phyloP scores from a whole-genome alignment of 2,329 filamentous ascomycete species.

The Talaromyces sp. region DNA sequence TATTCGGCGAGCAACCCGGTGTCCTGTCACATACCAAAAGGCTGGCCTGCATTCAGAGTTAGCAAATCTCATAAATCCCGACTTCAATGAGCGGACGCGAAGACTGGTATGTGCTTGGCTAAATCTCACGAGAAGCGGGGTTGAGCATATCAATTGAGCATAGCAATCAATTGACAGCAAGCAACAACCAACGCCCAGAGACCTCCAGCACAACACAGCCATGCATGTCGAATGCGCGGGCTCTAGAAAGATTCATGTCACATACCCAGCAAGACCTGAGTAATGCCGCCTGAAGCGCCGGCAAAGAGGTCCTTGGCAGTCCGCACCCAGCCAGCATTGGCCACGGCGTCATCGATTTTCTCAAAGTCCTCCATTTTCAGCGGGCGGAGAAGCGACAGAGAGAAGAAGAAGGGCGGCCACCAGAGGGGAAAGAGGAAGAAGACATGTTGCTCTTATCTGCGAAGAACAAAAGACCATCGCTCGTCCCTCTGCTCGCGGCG shows the following conservation, averaged over 20 bases:
- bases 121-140: neutral
- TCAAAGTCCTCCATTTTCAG: slow-evolving; percentile 26
- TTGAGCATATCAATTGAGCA: neutral
- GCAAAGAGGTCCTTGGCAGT: slow-evolving; percentile 86
- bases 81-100: neutral
- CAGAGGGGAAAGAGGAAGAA: neutral
- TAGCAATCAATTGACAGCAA: neutral
- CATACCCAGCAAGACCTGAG: slow-evolving; percentile 88
- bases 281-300: slow-evolving; percentile 84
- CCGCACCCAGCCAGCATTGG: slow-evolving; percentile 41
- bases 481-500: slow-evolving; percentile 1
- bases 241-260: slow-evolving; percentile 16
- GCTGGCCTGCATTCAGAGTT: slow-evolving; percentile 49
- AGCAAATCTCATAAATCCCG: slow-evolving; percentile 15
- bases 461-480: neutral
- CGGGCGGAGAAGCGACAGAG: neutral
- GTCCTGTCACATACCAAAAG: slow-evolving; percentile 50
- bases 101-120: neutral
- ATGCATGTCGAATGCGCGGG: neutral
- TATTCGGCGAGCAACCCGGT: neutral
- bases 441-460: neutral
- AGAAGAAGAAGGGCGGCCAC: neutral
- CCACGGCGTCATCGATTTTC: slow-evolving; percentile 28
- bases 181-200: neutral
- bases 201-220: neutral